Base-by-base conservation (phyloP, 2,329 filamentous ascomycete genomes). In the Davidsoniella australis region DNA sequence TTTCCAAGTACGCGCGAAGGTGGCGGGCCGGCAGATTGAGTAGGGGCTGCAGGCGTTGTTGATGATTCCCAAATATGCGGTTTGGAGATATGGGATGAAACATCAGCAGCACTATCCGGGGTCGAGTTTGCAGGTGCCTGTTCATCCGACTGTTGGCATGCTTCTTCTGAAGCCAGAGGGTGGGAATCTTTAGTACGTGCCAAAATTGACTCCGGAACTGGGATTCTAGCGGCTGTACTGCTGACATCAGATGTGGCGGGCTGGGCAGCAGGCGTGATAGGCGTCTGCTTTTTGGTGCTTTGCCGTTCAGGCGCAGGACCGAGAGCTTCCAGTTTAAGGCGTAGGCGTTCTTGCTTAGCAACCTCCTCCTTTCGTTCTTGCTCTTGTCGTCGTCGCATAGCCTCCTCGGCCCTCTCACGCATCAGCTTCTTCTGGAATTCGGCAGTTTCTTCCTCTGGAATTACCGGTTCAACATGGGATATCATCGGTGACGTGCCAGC, bases 341-440 rank as follows among this genome's bases (percentile, higher is more conserved):
- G 74, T 53, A 88, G 78, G 20, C 83, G 75, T 58, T 85, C 81
- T 57, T 75, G 73, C 52, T 71, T 75, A 16, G 75, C 83, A n/a
- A 77, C 80, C 58, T 85, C 81, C 57, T 84, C 80, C n/a, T 70
- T 73, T 17, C 73, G 78, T 57, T 82, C 79, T 60, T 86, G 74
- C 51, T 83, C 80, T 53, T 76, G 66, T 44, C 76, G 70, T 51
- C 80, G 72, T 58, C 82, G 79, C 58, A 80, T 78, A 17, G 81
- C 82, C 47, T 77, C 66, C 57, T 87, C 81, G 5, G 78, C 71
- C 38, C 76, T 75, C 57, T 85, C 78, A 37, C 72, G 72, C 82
- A 88, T 87, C 18, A 85, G 73, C 64, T 71, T 83, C 71, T 68
- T 82, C 64, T 75, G 82, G 58, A 66, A 75, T 61, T 69, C 78